Evolutionary conservation across 176 grass and related monocot species (phyloP), one percentile per base, ranked within the genome.

Genomic region (Miscanthus lutarioriparius): DNA sequence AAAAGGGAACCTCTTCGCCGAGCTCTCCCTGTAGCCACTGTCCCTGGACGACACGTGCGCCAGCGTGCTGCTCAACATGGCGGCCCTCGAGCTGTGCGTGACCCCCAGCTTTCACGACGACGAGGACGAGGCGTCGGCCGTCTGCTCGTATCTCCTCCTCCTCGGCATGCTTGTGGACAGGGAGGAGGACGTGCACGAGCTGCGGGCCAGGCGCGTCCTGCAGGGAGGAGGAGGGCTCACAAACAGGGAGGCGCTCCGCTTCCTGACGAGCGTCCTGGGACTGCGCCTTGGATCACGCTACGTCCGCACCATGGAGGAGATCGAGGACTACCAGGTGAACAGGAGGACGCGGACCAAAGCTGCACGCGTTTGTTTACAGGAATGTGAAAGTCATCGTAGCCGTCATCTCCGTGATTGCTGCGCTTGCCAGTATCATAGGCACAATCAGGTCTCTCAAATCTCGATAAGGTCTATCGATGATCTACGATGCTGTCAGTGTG

Each of bases 181-280:
- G 58, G 76, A 79, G 38, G 39, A 79, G n/a, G 76, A 79, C 7
- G 76, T 79, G 23, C 76, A 78, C 3, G 76, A 78, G 58, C 76
- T 78, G 23, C 58, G 76, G 0, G 19, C n/a, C 0, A 28, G 16
- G 38, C 58, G 38, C 0, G 7, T 78, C 23, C 38, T 78, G 15
- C 76, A 79, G 27, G 76, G 76, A 3, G 59, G 76, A 6, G 76
- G 76, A 13, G 76, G 76, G 5, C 76, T 45, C 76, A 44, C 15
- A 8, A 20, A 79, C 25, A 20, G 0, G 3, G 16, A 64, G 14
- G 59, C 76, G 76, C 76, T 79, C 5, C 0, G 20, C 0, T 79
- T 79, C 59, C 62, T 64, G 14, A 44, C 76, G 0, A 44, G 76
- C 59, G 6, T 79, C 2, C 58, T 44, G 4, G 15, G 38, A 0